Evolutionary conservation across 805 yeast genomes (phyloP).

Genomic region (Candida maltosa): DNA sequence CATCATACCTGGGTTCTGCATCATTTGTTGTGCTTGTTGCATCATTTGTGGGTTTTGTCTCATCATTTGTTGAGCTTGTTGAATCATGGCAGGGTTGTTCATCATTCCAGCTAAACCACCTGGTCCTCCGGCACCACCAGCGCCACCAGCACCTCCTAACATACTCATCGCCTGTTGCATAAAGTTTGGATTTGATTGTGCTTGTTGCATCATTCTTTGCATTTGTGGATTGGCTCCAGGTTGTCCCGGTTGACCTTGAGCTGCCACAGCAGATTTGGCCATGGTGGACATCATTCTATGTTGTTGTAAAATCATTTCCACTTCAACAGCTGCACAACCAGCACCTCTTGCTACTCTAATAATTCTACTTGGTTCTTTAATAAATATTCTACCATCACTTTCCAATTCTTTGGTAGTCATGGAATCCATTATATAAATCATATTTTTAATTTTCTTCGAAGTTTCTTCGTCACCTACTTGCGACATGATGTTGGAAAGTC

Average conservation of each 20-base stretch:
- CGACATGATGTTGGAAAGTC: slow-evolving; percentile 77
- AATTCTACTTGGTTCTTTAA: slow-evolving; percentile 78
- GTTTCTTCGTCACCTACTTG: slow-evolving; percentile 93
- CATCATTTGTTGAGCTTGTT: slow-evolving; percentile 48
- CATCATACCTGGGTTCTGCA: slow-evolving; percentile 44
- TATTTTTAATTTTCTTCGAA: slow-evolving; percentile 73
- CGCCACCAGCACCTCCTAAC: slow-evolving; percentile 51
- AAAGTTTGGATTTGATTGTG: slow-evolving; percentile 47
- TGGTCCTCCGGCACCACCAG: slow-evolving; percentile 21
- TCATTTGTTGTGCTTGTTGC: slow-evolving; percentile 47
- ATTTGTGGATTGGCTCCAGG: slow-evolving; percentile 36
- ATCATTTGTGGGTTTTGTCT: slow-evolving; percentile 40
- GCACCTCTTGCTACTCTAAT: slow-evolving; percentile 92
- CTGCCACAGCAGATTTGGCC: slow-evolving; percentile 68
- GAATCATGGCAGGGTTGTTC: slow-evolving; percentile 52
- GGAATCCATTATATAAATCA: slow-evolving; percentile 91
- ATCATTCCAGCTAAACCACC: slow-evolving; percentile 51
- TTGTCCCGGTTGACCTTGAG: slow-evolving; percentile 17
- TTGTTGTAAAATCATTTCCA: slow-evolving; percentile 87
- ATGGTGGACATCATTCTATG: slow-evolving; percentile 91
- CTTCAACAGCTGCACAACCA: slow-evolving; percentile 89
- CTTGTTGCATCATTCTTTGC: slow-evolving; percentile 55
- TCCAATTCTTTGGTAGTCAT: slow-evolving; percentile 92
- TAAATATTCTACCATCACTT: slow-evolving; percentile 79
- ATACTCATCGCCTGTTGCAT: slow-evolving; percentile 64